These are phyloP conservation scores for Hymenoscyphus salicellus DNA, from an alignment of 2,329 filamentous ascomycete species.

Conservation along the genomic window DNA sequence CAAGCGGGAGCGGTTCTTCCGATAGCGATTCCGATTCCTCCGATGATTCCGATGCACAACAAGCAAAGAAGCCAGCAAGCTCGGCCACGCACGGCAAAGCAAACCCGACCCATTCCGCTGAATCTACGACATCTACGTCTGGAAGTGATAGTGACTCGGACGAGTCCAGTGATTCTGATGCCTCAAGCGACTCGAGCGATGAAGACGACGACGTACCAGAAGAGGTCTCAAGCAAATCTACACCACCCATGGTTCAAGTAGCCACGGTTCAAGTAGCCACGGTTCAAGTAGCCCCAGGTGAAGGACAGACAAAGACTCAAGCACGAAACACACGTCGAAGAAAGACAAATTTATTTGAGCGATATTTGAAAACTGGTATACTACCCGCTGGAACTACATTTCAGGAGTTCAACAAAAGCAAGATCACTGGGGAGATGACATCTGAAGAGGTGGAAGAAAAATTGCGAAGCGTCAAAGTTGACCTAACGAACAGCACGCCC, in stretches of 20 bases:
- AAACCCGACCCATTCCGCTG: slow-evolving; percentile 16
- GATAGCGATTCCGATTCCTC: slow-evolving; percentile 22
- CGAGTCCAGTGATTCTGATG: slow-evolving; percentile 11
- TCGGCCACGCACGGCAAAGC: neutral
- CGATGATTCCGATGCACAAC: slow-evolving; percentile 24
- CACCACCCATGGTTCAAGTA: neutral
- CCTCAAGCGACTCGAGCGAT: slow-evolving; percentile 31
- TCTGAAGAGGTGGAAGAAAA: slow-evolving; percentile 26
- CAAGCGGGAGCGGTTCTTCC: slow-evolving; percentile 11
- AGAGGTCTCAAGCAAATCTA: slow-evolving; percentile 38
- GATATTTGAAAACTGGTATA: slow-evolving; percentile 52
- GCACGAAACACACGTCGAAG: slow-evolving; percentile 54
- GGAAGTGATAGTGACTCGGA: slow-evolving; percentile 15
- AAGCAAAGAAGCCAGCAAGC: neutral
- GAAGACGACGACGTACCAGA: slow-evolving; percentile 43
- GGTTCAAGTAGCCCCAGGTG: slow-evolving; percentile 40
- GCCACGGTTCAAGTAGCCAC: slow-evolving; percentile 29
- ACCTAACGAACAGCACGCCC: slow-evolving; percentile 2
- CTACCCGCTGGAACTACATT: slow-evolving; percentile 51
- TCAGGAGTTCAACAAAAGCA: slow-evolving; percentile 44
- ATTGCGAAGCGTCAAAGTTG: slow-evolving; percentile 24
- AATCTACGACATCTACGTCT: slow-evolving; percentile 20
- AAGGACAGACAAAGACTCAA: slow-evolving; percentile 51
- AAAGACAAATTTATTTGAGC: slow-evolving; percentile 46
- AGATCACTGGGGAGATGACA: slow-evolving; percentile 26